A percentile compares a stretch with the other conserved stretches of the same genome.
Evolutionary conservation across 345 rosid genomes (phyloP).

Genomic region (Linum lewisii): DNA sequence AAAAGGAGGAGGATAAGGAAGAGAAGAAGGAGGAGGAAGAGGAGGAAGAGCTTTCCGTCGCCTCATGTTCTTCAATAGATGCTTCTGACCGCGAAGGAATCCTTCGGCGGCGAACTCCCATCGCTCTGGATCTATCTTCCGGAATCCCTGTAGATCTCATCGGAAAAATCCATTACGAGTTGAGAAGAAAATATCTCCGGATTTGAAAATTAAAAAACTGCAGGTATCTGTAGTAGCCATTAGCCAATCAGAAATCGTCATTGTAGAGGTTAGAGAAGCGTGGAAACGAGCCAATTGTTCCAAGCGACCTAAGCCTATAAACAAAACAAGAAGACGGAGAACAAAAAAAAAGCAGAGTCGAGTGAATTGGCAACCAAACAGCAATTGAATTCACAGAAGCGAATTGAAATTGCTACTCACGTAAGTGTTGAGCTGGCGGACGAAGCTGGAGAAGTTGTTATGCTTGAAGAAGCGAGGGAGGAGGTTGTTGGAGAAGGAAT

Average conservation of each 20-base stretch:
- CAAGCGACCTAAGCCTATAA: not conserved
- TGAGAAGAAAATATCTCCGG: not conserved
- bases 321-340: not conserved
- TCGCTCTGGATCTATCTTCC: constrained; percentile 69
- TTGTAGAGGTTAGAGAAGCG: too few species aligned
- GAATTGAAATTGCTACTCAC: constrained; percentile 12
- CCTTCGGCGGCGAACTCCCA: constrained; percentile 86
- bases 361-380: not conserved
- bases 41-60: not conserved
- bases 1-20: not conserved
- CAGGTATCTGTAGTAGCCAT: too few species aligned
- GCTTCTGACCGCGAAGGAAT: not conserved
- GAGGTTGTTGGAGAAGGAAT: constrained; percentile 16
- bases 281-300: not conserved
- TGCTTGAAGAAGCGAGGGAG: constrained; percentile 25
- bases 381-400: not conserved
- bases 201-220: not conserved
- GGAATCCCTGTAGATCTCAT: constrained; percentile 48
- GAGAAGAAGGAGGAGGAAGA: not conserved
- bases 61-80: not conserved
- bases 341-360: not conserved
- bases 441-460: constrained; percentile 27
- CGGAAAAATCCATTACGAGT: not conserved
- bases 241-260: too few species aligned
- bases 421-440: constrained; percentile 29